These are phyloP conservation scores for Tolypocladium cylindrosporum DNA, from an alignment of 2,329 filamentous ascomycete species.

Conservation along the genomic window DNA sequence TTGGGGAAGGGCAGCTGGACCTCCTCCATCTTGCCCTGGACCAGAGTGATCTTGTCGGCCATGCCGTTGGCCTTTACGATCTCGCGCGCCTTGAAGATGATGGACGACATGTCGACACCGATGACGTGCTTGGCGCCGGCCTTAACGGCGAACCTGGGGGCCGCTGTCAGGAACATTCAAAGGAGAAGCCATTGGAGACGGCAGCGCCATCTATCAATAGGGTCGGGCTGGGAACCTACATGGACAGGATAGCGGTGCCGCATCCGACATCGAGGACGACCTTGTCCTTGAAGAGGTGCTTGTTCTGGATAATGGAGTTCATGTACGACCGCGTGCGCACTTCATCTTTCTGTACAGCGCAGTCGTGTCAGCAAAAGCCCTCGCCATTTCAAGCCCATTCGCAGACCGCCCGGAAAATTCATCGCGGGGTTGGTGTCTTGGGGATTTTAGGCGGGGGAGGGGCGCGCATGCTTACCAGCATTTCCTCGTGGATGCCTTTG, in stretches of 20 bases:
- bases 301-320: constrained; percentile 95
- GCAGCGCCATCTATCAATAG: background rate
- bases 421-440: constrained; percentile 1
- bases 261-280: constrained; percentile 94
- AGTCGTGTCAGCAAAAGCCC: constrained; percentile 9
- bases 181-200: background rate
- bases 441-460: constrained; percentile 3
- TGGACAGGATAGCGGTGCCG: constrained; percentile 95
- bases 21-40: constrained; percentile 99
- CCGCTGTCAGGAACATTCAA: background rate
- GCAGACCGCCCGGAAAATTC: background rate
- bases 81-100: constrained; percentile 95
- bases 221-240: constrained; percentile 49
- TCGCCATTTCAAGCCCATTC: background rate
- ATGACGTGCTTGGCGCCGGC: constrained; percentile 98
- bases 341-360: constrained; percentile 73
- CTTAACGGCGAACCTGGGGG: constrained; percentile 80
- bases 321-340: constrained; percentile 94
- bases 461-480: constrained; percentile 62
- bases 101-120: constrained; percentile 98
- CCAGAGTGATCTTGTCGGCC: constrained; percentile 89
- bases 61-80: constrained; percentile 90
- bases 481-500: constrained; percentile 90
- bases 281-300: constrained; percentile 76
- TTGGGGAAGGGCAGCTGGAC: constrained; percentile 86